Evolutionary conservation across 164 flowering plant species (phyloP).

Genomic region (Saururus chinensis): DNA sequence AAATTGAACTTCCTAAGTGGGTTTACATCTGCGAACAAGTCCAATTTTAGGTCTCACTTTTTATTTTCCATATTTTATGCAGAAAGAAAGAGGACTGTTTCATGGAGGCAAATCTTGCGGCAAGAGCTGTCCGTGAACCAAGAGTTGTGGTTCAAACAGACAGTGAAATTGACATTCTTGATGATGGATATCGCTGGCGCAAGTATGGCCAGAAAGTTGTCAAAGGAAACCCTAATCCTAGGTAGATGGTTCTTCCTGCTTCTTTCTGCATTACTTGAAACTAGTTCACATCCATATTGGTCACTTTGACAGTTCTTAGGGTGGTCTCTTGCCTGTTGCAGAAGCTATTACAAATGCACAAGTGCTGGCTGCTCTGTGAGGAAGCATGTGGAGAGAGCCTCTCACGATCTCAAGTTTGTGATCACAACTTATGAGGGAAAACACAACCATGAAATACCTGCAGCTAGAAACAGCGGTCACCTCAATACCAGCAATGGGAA

Average conservation of each 20-base stretch:
- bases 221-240: constrained; percentile 86
- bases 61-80: constrained; percentile 3
- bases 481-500: constrained; percentile 23
- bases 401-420: constrained; percentile 58
- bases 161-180: constrained; percentile 74
- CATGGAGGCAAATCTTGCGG: constrained; percentile 33
- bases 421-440: constrained; percentile 82
- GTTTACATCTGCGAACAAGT: not conserved
- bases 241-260: constrained; percentile 24
- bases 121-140: constrained; percentile 67
- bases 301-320: not conserved
- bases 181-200: constrained; percentile 94
- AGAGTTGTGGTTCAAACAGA: constrained; percentile 71
- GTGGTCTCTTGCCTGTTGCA: constrained; percentile 10
- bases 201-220: constrained; percentile 88
- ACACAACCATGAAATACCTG: constrained; percentile 87
- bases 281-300: not conserved
- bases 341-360: constrained; percentile 96
- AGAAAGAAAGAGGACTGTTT: constrained; percentile 49
- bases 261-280: not conserved
- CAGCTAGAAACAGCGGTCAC: constrained; percentile 50
- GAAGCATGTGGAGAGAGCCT: constrained; percentile 77
- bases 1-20: not conserved
- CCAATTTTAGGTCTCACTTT: not conserved
- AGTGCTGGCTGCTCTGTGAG: constrained; percentile 70